Conservation (phyloP, 495 filamentous ascomycete genomes). For the Penicillium pulvis region DNA sequence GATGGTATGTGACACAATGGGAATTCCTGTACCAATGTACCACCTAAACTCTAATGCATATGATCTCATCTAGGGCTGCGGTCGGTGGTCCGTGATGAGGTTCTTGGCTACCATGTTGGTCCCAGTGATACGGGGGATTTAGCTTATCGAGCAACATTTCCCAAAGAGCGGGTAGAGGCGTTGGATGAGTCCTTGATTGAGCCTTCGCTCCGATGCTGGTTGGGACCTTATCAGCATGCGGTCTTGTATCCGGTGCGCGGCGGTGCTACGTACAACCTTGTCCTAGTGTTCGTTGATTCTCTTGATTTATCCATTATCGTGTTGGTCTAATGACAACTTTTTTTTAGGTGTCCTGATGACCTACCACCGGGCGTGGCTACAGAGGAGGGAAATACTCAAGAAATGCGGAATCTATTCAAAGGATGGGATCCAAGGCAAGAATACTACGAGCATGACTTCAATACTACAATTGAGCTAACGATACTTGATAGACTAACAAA, state of each 20-base stretch:
- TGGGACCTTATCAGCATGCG: slow-evolving; percentile 59
- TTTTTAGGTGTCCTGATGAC: slow-evolving; percentile 58
- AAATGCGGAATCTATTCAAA: slow-evolving; percentile 2
- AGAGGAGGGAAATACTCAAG: not conserved
- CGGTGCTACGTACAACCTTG: slow-evolving; percentile 61
- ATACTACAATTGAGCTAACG: not conserved
- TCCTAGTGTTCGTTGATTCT: slow-evolving; percentile 19
- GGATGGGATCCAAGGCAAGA: slow-evolving; percentile 1
- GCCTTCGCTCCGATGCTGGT: slow-evolving; percentile 44
- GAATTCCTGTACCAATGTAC: not conserved
- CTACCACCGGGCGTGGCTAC: slow-evolving; percentile 38
- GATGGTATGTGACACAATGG: not conserved
- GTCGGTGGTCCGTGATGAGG: slow-evolving; percentile 38
- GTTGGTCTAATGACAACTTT: slow-evolving; percentile 21
- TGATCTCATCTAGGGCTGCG: slow-evolving; percentile 35
- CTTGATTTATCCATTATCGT: too few species aligned
- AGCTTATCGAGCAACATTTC: slow-evolving; percentile 57
- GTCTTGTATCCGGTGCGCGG: slow-evolving; percentile 61
- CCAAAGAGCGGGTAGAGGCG: slow-evolving; percentile 10
- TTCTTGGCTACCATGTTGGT: slow-evolving; percentile 38
- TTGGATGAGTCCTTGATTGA: slow-evolving; percentile 8
- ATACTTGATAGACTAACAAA: slow-evolving; percentile 17
- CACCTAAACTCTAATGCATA: slow-evolving; percentile 27
- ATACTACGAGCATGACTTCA: slow-evolving; percentile 1
- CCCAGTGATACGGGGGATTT: slow-evolving; percentile 61